Conservation (phyloP, 345 rosid genomes). For the Sapria himalayana region DNA sequence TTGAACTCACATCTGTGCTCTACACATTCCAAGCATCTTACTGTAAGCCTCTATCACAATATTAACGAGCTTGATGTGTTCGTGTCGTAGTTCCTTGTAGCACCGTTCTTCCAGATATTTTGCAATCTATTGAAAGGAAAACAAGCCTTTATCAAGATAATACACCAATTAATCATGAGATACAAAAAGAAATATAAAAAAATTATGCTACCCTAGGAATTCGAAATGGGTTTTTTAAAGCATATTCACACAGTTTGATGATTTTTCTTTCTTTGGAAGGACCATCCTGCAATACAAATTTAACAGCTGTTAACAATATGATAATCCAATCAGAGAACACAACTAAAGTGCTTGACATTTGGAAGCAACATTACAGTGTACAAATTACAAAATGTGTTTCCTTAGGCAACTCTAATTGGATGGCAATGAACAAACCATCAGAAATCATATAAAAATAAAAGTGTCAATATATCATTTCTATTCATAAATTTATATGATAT, state of each 20-base stretch:
- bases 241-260: slow-evolving; percentile 77
- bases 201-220: slow-evolving; percentile 61
- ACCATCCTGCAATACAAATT: slow-evolving; percentile 35
- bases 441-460: too few species aligned
- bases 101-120: slow-evolving; percentile 85
- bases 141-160: too few species aligned
- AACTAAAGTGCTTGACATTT: too few species aligned
- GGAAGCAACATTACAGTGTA: too few species aligned
- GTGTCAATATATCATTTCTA: too few species aligned
- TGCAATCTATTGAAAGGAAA: slow-evolving; percentile 35
- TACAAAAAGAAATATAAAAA: background rate
- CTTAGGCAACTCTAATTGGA: too few species aligned
- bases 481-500: too few species aligned
- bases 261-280: slow-evolving; percentile 66
- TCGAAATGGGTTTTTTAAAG: slow-evolving; percentile 64
- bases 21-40: slow-evolving; percentile 60
- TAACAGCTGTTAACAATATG: too few species aligned
- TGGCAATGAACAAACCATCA: too few species aligned
- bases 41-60: slow-evolving; percentile 48
- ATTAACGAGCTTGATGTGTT: slow-evolving; percentile 44
- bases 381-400: too few species aligned
- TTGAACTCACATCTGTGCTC: slow-evolving; percentile 62
- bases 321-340: too few species aligned
- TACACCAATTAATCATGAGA: too few species aligned
- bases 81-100: slow-evolving; percentile 60